These are phyloP conservation scores for Botryotinia narcissicola DNA, from an alignment of 2,329 filamentous ascomycete species.

Conservation along the genomic window DNA sequence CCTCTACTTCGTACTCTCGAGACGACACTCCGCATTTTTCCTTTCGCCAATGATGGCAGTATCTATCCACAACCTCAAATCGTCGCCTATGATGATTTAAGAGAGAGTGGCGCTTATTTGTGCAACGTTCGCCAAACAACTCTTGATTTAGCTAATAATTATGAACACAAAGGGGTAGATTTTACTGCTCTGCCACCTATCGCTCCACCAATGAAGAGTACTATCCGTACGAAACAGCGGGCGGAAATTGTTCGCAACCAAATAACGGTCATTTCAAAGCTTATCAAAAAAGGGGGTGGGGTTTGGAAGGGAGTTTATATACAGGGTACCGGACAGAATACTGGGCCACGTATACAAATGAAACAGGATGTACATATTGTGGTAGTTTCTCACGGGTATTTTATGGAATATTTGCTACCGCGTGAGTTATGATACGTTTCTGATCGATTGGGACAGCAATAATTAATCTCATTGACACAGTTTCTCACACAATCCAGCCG, in stretches of 20 bases:
- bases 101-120: neutral
- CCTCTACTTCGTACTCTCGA: conserved; percentile 1
- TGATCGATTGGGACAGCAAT: neutral
- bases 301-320: conserved; percentile 12
- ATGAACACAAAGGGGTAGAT: neutral
- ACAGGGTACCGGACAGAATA: neutral
- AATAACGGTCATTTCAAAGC: neutral
- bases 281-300: neutral
- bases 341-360: too few relatives aligned
- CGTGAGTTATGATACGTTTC: neutral
- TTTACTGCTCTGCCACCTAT: neutral
- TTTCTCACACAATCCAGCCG: neutral
- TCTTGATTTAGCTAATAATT: neutral
- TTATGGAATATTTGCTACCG: neutral
- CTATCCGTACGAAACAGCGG: neutral
- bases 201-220: neutral
- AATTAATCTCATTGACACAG: neutral
- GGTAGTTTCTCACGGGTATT: conserved; percentile 9
- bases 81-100: conserved; percentile 13
- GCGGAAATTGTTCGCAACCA: neutral
- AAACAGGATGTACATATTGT: conserved; percentile 7
- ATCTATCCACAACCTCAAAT: neutral
- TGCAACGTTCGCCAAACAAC: conserved; percentile 1
- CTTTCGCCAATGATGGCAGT: neutral
- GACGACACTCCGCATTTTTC: conserved; percentile 2